A percentile compares a stretch with the other conserved stretches of the same genome.
phyloP scores from a whole-genome alignment of 805 yeast genomes.

The Phaffomyces opuntiae region DNA sequence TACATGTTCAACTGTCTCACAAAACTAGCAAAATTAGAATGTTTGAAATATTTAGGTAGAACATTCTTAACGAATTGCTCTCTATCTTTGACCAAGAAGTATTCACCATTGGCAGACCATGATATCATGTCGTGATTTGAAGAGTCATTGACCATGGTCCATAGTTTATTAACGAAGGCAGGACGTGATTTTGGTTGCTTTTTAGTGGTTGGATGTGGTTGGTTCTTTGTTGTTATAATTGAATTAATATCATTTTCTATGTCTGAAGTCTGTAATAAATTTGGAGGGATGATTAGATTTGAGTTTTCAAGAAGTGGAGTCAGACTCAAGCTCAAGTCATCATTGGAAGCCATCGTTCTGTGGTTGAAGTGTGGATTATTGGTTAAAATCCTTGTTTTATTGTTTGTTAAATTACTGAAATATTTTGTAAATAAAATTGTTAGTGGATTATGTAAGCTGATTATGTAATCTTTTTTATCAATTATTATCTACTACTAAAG shows the following conservation, averaged over 20 bases:
- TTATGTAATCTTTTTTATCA: too few species aligned
- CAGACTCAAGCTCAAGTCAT: not conserved
- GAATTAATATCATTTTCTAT: not conserved
- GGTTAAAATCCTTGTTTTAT: too few species aligned
- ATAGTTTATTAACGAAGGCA: conserved; percentile 86
- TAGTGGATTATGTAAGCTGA: too few species aligned
- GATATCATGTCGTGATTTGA: conserved; percentile 61
- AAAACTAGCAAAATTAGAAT: conserved; percentile 90
- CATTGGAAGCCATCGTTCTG: not conserved
- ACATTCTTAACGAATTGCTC: conserved; percentile 77
- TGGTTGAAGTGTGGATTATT: too few species aligned
- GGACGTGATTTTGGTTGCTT: conserved; percentile 51
- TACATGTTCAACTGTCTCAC: conserved; percentile 97
- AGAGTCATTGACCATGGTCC: conserved; percentile 92
- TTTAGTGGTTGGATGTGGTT: not conserved
- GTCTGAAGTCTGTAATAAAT: not conserved
- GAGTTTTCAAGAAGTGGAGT: not conserved
- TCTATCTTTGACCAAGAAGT: conserved; percentile 78
- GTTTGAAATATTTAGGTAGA: conserved; percentile 90
- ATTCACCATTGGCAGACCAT: conserved; percentile 82
- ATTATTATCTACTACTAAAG: too few species aligned
- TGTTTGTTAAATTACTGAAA: not conserved
- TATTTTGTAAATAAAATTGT: too few species aligned
- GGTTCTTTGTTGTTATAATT: not conserved
- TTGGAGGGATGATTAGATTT: conserved; percentile 1